A percentile compares a stretch with the other conserved stretches of the same genome.
Evolutionary conservation across 208 protist species (phyloP).

Genomic region (Trypanosoma platydactyli): DNA sequence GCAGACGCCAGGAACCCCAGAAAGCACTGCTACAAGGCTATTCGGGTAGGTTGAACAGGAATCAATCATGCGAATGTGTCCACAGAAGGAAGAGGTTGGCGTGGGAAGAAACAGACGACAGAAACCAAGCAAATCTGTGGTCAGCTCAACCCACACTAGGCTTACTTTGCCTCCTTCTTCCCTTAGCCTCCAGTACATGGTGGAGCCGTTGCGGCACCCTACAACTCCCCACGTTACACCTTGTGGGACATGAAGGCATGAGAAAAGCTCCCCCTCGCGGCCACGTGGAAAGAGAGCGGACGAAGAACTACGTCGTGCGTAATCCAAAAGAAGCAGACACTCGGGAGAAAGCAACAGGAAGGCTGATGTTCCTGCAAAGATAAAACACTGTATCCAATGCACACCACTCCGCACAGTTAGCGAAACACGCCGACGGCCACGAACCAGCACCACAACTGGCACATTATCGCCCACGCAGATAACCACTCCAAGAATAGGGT

Average conservation of each 20-base stretch:
- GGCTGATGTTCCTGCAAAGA: slow-evolving; percentile 77
- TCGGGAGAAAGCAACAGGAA: slow-evolving; percentile 79
- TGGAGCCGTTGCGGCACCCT: slow-evolving; percentile 57
- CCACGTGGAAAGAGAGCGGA: slow-evolving; percentile 14
- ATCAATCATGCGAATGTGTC: slow-evolving; percentile 69
- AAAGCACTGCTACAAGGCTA: slow-evolving; percentile 67
- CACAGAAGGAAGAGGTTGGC: slow-evolving; percentile 29
- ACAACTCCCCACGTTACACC: slow-evolving; percentile 74
- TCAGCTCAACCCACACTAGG: slow-evolving; percentile 51
- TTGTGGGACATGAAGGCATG: slow-evolving; percentile 68
- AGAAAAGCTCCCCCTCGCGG: slow-evolving; percentile 34
- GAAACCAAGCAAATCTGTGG: slow-evolving; percentile 53
- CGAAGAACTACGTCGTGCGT: slow-evolving; percentile 38
- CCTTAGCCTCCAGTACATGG: slow-evolving; percentile 72
- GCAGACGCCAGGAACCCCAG: slow-evolving; percentile 64
- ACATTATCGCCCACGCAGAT: slow-evolving; percentile 76
- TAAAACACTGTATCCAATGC: slow-evolving; percentile 69
- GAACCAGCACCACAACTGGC: slow-evolving; percentile 62
- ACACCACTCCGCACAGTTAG: slow-evolving; percentile 49
- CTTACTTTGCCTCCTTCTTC: slow-evolving; percentile 1
- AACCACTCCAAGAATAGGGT: slow-evolving; percentile 69
- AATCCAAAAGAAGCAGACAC: slow-evolving; percentile 66
- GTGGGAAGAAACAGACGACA: slow-evolving; percentile 50
- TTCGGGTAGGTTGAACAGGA: slow-evolving; percentile 79
- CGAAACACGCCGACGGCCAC: slow-evolving; percentile 53